These are phyloP conservation scores for Neoboletus magnificus DNA, from an alignment of 768 basidiomycete genomes.

Conservation along the genomic window DNA sequence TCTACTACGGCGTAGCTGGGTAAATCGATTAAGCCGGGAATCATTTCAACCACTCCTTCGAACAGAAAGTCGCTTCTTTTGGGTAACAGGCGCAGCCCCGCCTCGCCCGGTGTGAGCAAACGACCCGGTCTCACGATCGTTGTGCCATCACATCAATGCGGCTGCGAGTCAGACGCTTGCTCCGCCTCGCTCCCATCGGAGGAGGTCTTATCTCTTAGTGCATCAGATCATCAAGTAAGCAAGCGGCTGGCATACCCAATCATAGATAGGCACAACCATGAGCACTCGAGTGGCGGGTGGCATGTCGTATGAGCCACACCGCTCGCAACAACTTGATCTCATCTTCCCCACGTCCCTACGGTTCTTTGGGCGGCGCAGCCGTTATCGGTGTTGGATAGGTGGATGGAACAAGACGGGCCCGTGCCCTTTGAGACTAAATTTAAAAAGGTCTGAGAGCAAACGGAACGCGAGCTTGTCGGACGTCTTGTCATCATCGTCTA, in stretches of 20 bases:
- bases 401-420: background rate
- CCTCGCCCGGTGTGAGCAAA: background rate
- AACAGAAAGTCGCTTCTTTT: constrained; percentile 2
- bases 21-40: background rate
- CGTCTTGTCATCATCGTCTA: background rate
- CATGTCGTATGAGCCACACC: background rate
- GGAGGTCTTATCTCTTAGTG: constrained; percentile 1
- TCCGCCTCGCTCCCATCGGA: constrained; percentile 1
- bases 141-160: background rate
- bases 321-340: background rate
- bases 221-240: constrained; percentile 13
- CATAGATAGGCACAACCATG: constrained; percentile 5
- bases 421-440: background rate
- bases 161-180: background rate
- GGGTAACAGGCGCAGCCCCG: background rate
- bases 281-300: background rate
- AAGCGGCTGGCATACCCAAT: background rate
- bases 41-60: background rate
- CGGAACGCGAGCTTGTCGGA: constrained; percentile 5
- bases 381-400: background rate
- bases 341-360: background rate
- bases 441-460: background rate
- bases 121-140: background rate
- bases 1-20: background rate
- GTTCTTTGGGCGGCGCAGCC: background rate